Percentiles rank a stretch among this genome's conserved stretches.
These are phyloP conservation scores for Multifurca ochricompacta DNA, from an alignment of 768 basidiomycete species.

Conservation along the genomic window DNA sequence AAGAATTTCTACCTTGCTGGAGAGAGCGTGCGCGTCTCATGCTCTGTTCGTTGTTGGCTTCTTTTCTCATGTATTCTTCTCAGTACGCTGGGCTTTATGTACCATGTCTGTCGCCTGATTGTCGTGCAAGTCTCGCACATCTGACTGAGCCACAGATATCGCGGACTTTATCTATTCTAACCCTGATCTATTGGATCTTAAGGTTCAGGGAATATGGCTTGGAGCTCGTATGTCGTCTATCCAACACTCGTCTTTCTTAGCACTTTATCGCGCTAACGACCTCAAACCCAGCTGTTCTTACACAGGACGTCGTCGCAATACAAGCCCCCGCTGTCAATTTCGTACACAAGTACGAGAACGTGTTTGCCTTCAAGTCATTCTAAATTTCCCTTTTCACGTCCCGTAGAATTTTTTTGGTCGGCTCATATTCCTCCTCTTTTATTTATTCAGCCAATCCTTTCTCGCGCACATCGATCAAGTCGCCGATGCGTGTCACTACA, in stretches of 20 bases:
- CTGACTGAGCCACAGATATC: conserved; percentile 5
- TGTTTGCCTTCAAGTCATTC: conserved; percentile 15
- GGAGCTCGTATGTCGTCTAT: conserved; percentile 11
- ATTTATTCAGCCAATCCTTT: conserved; percentile 16
- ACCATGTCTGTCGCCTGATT: conserved; percentile 9
- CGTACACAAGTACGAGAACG: conserved; percentile 9
- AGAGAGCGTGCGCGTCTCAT: conserved; percentile 14
- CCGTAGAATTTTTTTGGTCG: no score
- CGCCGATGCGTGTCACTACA: conserved; percentile 13
- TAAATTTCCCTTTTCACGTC: no score
- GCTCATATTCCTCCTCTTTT: not conserved
- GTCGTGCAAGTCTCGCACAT: not conserved
- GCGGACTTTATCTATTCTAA: conserved; percentile 18
- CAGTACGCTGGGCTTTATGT: conserved; percentile 17
- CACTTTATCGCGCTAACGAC: not conserved
- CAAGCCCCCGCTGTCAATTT: conserved; percentile 6
- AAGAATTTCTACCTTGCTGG: conserved; percentile 20
- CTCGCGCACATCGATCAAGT: conserved; percentile 8
- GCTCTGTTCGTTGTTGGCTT: not conserved
- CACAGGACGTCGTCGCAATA: not conserved
- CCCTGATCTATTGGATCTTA: conserved; percentile 3
- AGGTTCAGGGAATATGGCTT: conserved; percentile 17
- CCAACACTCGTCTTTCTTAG: not conserved
- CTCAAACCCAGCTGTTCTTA: not conserved
- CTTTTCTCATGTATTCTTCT: not conserved